Conservation (phyloP, 2,329 filamentous ascomycete genomes). For the Paecilomyces niveus region DNA sequence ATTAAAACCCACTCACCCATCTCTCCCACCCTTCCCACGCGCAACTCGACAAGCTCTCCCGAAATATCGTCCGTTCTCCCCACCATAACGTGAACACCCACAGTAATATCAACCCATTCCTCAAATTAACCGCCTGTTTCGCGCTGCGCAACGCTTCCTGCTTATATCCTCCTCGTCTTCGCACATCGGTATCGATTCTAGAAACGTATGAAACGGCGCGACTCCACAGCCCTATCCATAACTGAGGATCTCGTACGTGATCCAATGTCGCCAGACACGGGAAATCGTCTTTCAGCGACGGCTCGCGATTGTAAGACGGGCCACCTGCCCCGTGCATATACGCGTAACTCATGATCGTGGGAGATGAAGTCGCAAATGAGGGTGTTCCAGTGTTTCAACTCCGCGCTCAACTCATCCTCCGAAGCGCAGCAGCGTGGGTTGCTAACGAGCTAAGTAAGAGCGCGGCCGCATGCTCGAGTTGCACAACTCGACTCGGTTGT, state of each 20-base stretch:
- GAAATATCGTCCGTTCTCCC: conserved; percentile 77
- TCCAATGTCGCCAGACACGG: conserved; percentile 5
- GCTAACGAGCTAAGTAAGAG: not conserved
- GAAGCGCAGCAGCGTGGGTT: not conserved
- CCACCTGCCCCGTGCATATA: conserved; percentile 20
- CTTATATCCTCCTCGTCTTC: conserved; percentile 9
- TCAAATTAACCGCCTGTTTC: conserved; percentile 35
- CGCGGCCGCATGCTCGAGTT: not conserved
- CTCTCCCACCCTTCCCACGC: conserved; percentile 83
- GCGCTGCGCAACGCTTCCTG: conserved; percentile 9
- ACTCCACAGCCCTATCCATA: conserved; percentile 15
- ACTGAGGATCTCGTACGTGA: conserved; percentile 11
- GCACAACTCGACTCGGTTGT: not conserved
- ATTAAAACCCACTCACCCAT: conserved; percentile 59
- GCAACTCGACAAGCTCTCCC: conserved; percentile 62
- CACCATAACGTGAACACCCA: conserved; percentile 77
- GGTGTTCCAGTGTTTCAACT: not conserved
- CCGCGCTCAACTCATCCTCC: not conserved
- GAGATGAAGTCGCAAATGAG: conserved; percentile 3
- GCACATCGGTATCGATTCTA: conserved; percentile 4
- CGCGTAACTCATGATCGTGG: conserved; percentile 26
- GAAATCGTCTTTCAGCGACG: not conserved
- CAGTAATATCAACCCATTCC: conserved; percentile 59
- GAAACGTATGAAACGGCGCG: conserved; percentile 2
- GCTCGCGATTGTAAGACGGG: conserved; percentile 1